Base-by-base conservation (phyloP, 2,329 filamentous ascomycete genomes). In the Tolypocladium ovalisporum region DNA sequence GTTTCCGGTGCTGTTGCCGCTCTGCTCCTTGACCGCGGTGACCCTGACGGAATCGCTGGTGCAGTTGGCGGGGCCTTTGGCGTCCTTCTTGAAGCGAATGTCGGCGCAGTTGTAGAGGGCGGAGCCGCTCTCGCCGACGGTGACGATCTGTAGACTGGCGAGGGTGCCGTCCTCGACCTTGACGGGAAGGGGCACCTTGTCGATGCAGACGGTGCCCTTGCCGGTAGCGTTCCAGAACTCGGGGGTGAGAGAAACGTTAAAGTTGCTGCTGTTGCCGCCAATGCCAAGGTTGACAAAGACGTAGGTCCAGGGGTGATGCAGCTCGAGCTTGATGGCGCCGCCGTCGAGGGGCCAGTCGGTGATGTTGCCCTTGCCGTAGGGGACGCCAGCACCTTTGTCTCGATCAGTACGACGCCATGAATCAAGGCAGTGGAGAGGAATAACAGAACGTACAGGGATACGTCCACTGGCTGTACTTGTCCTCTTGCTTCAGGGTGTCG, bases 61-160 rank as follows among this genome's bases (percentile, higher is more conserved):
- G 60, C 69, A 70, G 58, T 70, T 70, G 32, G 73, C 67, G 19
- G 79, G 74, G 10, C 73, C 68, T 22, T 77, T 73, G 5, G 81
- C 76, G 13, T 74, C 73, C 55, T 74, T 73, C 36, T 77, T 79
- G 73, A 92, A 86, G 32, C 81, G 85, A 62, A 91, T 82, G 64
- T 92, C 88, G 66, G 87, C 85, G 70, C 88, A 92, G 71, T 86
- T 88, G 71, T 90, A 91, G 36, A 91, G 73, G 19, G 86, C 84
- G 42, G 76, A 78, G 24, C 76, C 79, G 4, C 73, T 75, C 27
- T 80, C 75, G 34, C 82, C 84, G 52, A 83, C 75, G 4, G 83
- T 86, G 39, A 90, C 79, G 55, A 91, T 82, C 73, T 90, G 88
- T 57, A 91, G 74, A 36, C 82, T 86, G 17, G 80, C 87, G 53